Evolutionary conservation across 495 filamentous ascomycete genomes (phyloP).

Genomic region (Penicilliopsis zonata): DNA sequence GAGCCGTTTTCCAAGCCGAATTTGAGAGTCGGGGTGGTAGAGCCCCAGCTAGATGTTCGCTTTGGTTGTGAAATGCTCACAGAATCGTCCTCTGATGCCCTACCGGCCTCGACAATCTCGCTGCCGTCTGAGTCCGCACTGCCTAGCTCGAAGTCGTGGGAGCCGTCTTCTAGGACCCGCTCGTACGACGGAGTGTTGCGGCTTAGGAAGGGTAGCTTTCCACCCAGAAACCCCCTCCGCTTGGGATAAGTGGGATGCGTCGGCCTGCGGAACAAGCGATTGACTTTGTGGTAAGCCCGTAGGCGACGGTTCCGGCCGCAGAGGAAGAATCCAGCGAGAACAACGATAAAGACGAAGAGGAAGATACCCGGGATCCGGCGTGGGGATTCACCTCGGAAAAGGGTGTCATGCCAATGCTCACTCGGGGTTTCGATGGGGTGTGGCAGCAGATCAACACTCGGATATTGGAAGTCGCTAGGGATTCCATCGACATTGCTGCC

Average conservation of each 20-base stretch:
- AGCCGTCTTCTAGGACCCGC: slow-evolving; percentile 71
- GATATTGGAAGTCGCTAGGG: slow-evolving; percentile 73
- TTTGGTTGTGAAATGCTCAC: slow-evolving; percentile 17
- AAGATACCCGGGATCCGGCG: slow-evolving; percentile 63
- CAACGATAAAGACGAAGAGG: slow-evolving; percentile 61
- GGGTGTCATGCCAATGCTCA: slow-evolving; percentile 61
- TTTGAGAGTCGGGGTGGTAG: slow-evolving; percentile 35
- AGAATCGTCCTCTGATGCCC: slow-evolving; percentile 21
- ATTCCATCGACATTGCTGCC: slow-evolving; percentile 63
- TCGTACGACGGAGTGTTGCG: slow-evolving; percentile 59
- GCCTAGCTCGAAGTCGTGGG: slow-evolving; percentile 58
- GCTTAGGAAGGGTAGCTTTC: slow-evolving; percentile 41
- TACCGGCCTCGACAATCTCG: slow-evolving; percentile 32
- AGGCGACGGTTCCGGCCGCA: slow-evolving; percentile 61
- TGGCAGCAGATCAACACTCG: slow-evolving; percentile 45
- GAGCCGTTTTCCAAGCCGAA: slow-evolving; percentile 45
- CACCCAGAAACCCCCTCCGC: slow-evolving; percentile 37
- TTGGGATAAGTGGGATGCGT: slow-evolving; percentile 40
- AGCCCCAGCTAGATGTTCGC: slow-evolving; percentile 29
- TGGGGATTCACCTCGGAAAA: slow-evolving; percentile 47
- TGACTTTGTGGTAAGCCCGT: slow-evolving; percentile 48
- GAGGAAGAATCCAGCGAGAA: slow-evolving; percentile 53
- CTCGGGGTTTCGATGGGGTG: slow-evolving; percentile 37
- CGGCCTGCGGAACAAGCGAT: slow-evolving; percentile 34
- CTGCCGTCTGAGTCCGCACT: slow-evolving; percentile 46